Conservation (phyloP, 2,329 filamentous ascomycete genomes). For the Dactylellina parvicollis region DNA sequence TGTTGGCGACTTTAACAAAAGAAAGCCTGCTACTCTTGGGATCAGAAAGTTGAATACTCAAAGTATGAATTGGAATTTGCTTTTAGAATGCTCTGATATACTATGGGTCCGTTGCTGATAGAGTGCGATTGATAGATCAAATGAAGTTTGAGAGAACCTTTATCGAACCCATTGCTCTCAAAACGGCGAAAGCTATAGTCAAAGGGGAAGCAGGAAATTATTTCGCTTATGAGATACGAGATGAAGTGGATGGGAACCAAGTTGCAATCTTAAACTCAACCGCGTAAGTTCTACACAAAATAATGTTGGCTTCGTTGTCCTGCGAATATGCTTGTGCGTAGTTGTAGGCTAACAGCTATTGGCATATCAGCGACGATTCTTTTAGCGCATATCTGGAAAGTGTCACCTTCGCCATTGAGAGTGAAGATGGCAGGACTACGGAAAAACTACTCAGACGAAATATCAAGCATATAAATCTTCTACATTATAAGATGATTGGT, state of each 20-base stretch:
- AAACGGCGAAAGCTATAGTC: conserved; percentile 39
- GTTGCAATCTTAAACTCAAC: conserved; percentile 47
- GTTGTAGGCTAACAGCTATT: not conserved
- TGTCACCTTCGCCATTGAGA: conserved; percentile 24
- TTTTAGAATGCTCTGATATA: not conserved
- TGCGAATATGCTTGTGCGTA: not conserved
- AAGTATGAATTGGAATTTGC: conserved; percentile 10
- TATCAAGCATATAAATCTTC: conserved; percentile 41
- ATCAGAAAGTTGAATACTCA: conserved; percentile 31
- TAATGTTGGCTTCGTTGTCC: not conserved
- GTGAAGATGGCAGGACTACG: not conserved
- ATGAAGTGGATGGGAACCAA: conserved; percentile 31
- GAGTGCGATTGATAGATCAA: conserved; percentile 5
- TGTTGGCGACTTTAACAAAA: conserved; percentile 25
- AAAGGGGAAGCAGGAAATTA: conserved; percentile 25
- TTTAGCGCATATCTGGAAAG: conserved; percentile 37
- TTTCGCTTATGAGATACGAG: conserved; percentile 33
- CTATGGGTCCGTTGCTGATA: not conserved
- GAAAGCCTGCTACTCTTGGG: conserved; percentile 37
- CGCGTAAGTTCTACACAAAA: conserved; percentile 22
- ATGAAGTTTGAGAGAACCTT: conserved; percentile 49
- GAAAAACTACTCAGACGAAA: conserved; percentile 9
- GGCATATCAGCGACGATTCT: conserved; percentile 32
- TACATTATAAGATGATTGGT: conserved; percentile 51
- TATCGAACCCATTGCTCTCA: conserved; percentile 45